Percentiles rank a stretch among this genome's conserved stretches.
Evolutionary conservation across 1,284 basidiomycete genomes (phyloP).

Genomic region (Austroboletus niveus): DNA sequence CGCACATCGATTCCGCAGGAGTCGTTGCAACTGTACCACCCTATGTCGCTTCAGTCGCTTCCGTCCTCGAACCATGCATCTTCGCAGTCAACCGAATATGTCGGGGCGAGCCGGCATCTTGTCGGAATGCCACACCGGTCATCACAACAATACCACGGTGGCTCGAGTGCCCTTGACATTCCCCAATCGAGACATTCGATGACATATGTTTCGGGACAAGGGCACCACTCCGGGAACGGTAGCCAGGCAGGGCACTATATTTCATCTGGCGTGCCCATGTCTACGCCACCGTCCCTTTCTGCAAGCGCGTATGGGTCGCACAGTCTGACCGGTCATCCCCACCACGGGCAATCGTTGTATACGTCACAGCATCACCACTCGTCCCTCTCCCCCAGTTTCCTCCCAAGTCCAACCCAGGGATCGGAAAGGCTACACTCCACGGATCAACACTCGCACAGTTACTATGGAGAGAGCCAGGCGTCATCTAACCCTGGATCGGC

Average conservation of each 20-base stretch:
- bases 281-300: slow-evolving; percentile 49
- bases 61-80: slow-evolving; percentile 27
- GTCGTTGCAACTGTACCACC: slow-evolving; percentile 67
- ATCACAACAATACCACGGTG: slow-evolving; percentile 29
- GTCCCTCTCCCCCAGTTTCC: slow-evolving; percentile 26
- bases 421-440: slow-evolving; percentile 33
- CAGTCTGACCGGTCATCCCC: slow-evolving; percentile 27
- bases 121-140: slow-evolving; percentile 30
- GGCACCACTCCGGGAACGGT: slow-evolving; percentile 33
- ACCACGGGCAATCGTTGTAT: slow-evolving; percentile 30
- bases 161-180: slow-evolving; percentile 22
- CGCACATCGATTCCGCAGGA: slow-evolving; percentile 51
- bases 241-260: slow-evolving; percentile 38
- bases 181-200: slow-evolving; percentile 31
- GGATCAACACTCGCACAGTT: slow-evolving; percentile 32
- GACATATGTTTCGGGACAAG: slow-evolving; percentile 29
- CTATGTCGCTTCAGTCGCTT: slow-evolving; percentile 65
- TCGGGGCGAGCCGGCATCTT: slow-evolving; percentile 30
- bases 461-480: slow-evolving; percentile 37
- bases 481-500: slow-evolving; percentile 46
- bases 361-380: slow-evolving; percentile 32
- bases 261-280: slow-evolving; percentile 50
- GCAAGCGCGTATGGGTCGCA: slow-evolving; percentile 46
- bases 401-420: slow-evolving; percentile 31
- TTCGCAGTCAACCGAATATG: slow-evolving; percentile 24